Base-by-base conservation (phyloP, 2,329 filamentous ascomycete genomes). In the Pestalotiopsis sp. region DNA sequence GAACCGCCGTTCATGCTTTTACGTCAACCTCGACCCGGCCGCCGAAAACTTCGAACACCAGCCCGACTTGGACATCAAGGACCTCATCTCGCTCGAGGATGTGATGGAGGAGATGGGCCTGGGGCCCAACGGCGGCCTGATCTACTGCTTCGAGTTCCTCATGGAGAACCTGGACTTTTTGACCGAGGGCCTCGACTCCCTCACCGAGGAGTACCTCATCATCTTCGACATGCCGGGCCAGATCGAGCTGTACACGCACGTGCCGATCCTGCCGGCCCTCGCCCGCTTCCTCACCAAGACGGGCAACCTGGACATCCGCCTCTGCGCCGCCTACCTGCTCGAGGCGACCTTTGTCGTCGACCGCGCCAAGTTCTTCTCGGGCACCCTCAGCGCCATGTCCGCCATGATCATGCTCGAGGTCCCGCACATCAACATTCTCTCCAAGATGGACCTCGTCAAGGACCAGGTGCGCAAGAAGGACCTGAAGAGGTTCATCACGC, bases 321-420 rank as follows among this genome's bases (percentile, higher is more conserved):
- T 98, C 74, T 98, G 95, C 79, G 96, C 96, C 58, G 90, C 95
- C 11, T 99, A 98, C 80, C 89, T 99, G 39, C 91, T 99, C 71
- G 96, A 99, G 81, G 93, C 94, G 13, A 98, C 95, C 9, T 99
- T 98, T 79, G 92, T 98, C 75, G 90, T 98, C 71, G 96, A 99
- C 82, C 91, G 94, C 70, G 93, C 96, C 77, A 99, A 98, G 83
- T 99, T 97, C 86, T 98, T 99, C 81, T 92, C 96, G 0, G 96
- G 96, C 13, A 97, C 96, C 0, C 85, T 99, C 70, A 96, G 93
- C 78, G 96, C 96, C 72, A 98, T 99, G 96, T 97, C 93, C 76
- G 95, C 96, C 72, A 99, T 99, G 96, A 90, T 99, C 76, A 96
- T 98, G 94, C 88, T 99, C 71, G 96, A 98, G 82, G 90, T 98